phyloP scores from a whole-genome alignment of 2,329 filamentous ascomycete genomes.

The Parafenestella ontariensis region DNA sequence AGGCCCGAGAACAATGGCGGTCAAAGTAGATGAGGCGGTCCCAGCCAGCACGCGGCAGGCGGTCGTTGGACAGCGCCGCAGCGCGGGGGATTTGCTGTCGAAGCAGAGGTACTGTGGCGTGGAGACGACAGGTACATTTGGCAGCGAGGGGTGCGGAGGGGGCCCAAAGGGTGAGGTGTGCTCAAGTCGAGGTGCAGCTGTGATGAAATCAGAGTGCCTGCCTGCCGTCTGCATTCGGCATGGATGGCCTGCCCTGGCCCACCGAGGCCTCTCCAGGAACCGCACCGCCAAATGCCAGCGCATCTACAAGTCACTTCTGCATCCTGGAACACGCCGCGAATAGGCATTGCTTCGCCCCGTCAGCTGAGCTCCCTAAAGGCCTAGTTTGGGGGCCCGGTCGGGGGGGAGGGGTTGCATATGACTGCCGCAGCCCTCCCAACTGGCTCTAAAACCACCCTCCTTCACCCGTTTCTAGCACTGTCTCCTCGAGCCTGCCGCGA shows the following conservation, averaged over 20 bases:
- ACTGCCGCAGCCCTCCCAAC: conserved; percentile 12
- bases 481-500: conserved; percentile 2
- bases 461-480: not conserved
- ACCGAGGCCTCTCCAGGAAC: too few relatives aligned
- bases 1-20: conserved; percentile 36
- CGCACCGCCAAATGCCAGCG: conserved; percentile 26
- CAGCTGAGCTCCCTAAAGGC: conserved; percentile 7
- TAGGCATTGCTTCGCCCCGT: conserved; percentile 5
- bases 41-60: conserved; percentile 36
- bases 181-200: not conserved
- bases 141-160: conserved; percentile 13
- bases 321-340: conserved; percentile 9
- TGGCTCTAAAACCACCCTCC: conserved; percentile 10
- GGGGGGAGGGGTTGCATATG: conserved; percentile 1
- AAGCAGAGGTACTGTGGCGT: conserved; percentile 30
- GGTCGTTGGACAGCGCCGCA: conserved; percentile 39
- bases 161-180: conserved; percentile 11
- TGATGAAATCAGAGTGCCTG: conserved; percentile 13
- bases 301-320: conserved; percentile 17
- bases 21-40: conserved; percentile 28
- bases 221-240: not conserved
- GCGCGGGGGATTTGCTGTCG: conserved; percentile 27
- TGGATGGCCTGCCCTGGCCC: conserved; percentile 10
- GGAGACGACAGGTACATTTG: conserved; percentile 32
- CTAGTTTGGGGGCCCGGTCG: not conserved